These are phyloP conservation scores for Goffeauzyma gilvescens DNA, from an alignment of 768 basidiomycete genomes.

Conservation along the genomic window DNA sequence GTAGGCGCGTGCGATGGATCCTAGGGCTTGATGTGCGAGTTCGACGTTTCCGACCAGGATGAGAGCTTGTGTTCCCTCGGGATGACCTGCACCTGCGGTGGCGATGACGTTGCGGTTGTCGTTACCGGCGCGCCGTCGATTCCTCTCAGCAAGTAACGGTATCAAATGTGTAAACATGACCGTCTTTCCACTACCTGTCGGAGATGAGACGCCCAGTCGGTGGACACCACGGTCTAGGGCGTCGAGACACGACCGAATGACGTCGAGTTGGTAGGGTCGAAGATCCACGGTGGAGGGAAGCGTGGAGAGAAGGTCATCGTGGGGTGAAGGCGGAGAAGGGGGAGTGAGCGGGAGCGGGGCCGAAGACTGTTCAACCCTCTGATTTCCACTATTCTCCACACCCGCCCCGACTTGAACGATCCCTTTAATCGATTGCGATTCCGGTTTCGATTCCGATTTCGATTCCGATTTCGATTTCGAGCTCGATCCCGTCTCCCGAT, in stretches of 20 bases:
- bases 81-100: slow-evolving; percentile 22
- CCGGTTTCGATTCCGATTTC: no score
- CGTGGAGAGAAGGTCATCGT: no score
- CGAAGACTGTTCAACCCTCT: no score
- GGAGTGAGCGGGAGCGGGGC: no score
- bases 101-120: slow-evolving; percentile 19
- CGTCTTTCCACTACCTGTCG: slow-evolving; percentile 47
- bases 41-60: slow-evolving; percentile 80
- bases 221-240: slow-evolving; percentile 50
- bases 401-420: no score
- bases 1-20: slow-evolving; percentile 46
- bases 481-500: no score
- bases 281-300: no score
- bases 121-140: background rate
- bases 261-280: slow-evolving; percentile 75
- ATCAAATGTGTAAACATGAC: slow-evolving; percentile 46
- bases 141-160: background rate
- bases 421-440: no score
- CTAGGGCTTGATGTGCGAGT: slow-evolving; percentile 67
- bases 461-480: no score
- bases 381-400: no score
- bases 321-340: no score
- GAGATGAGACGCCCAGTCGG: slow-evolving; percentile 32
- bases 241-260: slow-evolving; percentile 54
- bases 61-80: slow-evolving; percentile 41